Percentiles rank a stretch among this genome's conserved stretches.
Conservation (phyloP, 2,329 filamentous ascomycete genomes). For the Amauroascus niger region DNA sequence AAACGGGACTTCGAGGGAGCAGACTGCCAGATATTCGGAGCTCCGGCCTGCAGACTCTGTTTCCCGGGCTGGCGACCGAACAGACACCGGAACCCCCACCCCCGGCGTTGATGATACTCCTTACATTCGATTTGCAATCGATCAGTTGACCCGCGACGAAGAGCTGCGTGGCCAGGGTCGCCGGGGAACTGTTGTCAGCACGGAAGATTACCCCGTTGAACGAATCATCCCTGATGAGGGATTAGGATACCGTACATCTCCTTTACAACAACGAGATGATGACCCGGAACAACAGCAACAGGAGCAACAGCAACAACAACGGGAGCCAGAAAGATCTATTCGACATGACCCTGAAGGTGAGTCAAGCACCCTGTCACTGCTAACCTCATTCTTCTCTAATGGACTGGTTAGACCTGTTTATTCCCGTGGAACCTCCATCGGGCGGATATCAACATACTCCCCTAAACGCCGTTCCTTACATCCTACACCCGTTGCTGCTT, state of each 20-base stretch:
- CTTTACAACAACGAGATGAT: slow-evolving; percentile 27
- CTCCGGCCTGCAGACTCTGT: neutral
- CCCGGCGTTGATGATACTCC: slow-evolving; percentile 76
- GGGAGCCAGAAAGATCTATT: slow-evolving; percentile 2
- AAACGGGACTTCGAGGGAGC: slow-evolving; percentile 4
- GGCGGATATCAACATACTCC: slow-evolving; percentile 40
- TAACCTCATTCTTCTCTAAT: neutral
- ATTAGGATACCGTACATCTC: slow-evolving; percentile 35
- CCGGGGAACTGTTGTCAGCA: slow-evolving; percentile 38
- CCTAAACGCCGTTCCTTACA: slow-evolving; percentile 61
- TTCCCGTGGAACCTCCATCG: slow-evolving; percentile 39
- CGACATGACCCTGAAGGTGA: slow-evolving; percentile 1
- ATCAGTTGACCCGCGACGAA: slow-evolving; percentile 69
- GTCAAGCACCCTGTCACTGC: neutral
- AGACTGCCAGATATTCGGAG: neutral
- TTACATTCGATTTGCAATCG: slow-evolving; percentile 81
- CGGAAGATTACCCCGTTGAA: slow-evolving; percentile 42
- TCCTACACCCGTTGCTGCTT: slow-evolving; percentile 59
- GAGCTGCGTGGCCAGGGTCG: slow-evolving; percentile 49
- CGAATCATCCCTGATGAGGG: slow-evolving; percentile 41
- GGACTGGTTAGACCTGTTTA: slow-evolving; percentile 35
- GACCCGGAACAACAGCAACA: slow-evolving; percentile 18
- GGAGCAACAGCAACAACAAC: slow-evolving; percentile 17
- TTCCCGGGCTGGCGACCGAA: slow-evolving; percentile 21
- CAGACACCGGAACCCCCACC: slow-evolving; percentile 44